phyloP scores from a whole-genome alignment of 2,329 filamentous ascomycete genomes.

The Monilinia polystroma region DNA sequence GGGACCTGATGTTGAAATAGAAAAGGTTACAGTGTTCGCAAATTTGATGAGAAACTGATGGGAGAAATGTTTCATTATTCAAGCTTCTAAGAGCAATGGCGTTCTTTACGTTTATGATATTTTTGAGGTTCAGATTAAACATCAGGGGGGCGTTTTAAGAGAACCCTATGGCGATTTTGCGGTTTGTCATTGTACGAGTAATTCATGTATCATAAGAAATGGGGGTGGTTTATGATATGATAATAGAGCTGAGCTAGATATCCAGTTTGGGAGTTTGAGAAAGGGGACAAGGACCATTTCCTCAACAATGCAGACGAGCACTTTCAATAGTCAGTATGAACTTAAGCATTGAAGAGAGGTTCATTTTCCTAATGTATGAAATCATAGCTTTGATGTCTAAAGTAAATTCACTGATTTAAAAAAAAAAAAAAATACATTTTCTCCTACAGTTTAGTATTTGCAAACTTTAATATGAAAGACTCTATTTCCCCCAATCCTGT shows the following conservation, averaged over 20 bases:
- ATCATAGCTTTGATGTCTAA: too few species aligned
- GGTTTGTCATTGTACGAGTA: slow-evolving; percentile 9
- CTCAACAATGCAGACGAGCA: too few species aligned
- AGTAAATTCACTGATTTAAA: too few species aligned
- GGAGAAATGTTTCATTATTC: neutral
- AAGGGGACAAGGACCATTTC: too few species aligned
- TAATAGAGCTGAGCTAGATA: slow-evolving; percentile 16
- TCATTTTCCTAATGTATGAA: too few species aligned
- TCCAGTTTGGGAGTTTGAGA: slow-evolving; percentile 9
- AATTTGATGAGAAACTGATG: slow-evolving; percentile 56
- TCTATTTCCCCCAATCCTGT: too few species aligned
- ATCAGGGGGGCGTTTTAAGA: slow-evolving; percentile 4
- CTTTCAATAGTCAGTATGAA: too few species aligned
- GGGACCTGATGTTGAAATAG: slow-evolving; percentile 68
- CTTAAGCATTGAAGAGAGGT: too few species aligned
- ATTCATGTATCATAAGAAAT: slow-evolving; percentile 10
- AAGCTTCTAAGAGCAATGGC: slow-evolving; percentile 6
- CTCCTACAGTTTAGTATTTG: too few species aligned
- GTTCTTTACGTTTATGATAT: neutral
- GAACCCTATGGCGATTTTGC: neutral
- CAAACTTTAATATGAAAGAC: too few species aligned
- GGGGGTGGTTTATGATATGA: slow-evolving; percentile 1
- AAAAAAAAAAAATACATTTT: too few species aligned
- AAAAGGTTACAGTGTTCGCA: slow-evolving; percentile 74
- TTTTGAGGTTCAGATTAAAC: slow-evolving; percentile 1